Base-by-base conservation (phyloP, 176 grass and related monocot genomes). In the Echinochloa phyllopogon region DNA sequence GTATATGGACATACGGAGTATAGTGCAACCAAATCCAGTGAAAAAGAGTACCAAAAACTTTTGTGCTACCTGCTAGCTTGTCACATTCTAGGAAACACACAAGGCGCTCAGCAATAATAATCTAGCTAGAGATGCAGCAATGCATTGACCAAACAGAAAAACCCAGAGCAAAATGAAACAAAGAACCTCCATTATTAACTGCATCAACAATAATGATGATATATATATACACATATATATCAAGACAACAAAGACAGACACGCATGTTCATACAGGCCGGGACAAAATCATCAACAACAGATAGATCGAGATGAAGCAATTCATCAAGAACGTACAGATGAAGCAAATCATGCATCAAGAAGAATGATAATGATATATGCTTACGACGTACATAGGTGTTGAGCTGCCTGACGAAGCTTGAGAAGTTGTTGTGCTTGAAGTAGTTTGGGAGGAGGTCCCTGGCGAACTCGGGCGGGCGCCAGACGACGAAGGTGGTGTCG, bases 391-490 rank as follows among this genome's bases (percentile, higher is more conserved):
- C 96, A 74, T 99, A 99, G 88, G 96, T 99, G 91, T 99, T 99
- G 64, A 99, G 96, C 89, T 99, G 96, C 71, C 96, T 71, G 80
- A 99, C 91, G 87, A 99, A 99, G 82, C 96, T 99, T 17, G 96
- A 96, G 89, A 99, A 96, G 89, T 99, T 99, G 81, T 94, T 94
- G 91, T 99, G 96, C 86, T 99, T 99, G 93, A 99, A 99, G 94
- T 94, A 99, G 84, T 91, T 95, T 2, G 93, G 94, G 60, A 99
- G 87, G 84, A 99, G 92, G 74, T 99, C 96, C 53, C 96, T 87
- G 21, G 94, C 83, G 78, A 99, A 96, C 87, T 94, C 91, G 18
- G 91, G 88, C 68, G 96, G 91, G 8, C 89, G 88, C 96, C 96
- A 99, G 6, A 99, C 91, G n/a, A 99, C 96, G 88, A 99, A 96